Base-by-base conservation (phyloP, 306 rosid species). In the Cicer arietinum region DNA sequence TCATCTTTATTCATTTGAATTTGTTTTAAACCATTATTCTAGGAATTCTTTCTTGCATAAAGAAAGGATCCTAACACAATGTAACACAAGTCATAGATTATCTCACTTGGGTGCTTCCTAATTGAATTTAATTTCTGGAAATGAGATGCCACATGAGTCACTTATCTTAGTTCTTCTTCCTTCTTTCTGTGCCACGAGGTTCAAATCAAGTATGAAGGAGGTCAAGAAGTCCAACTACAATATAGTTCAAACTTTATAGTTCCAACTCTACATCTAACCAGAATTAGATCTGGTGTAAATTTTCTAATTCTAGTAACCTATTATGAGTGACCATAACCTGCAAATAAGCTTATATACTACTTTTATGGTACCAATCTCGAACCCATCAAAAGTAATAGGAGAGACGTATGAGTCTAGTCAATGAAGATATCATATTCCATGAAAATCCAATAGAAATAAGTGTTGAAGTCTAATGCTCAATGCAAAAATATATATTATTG, bases 281-380 rank as follows among this genome's bases (percentile, higher is more conserved):
- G 13, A 69, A 25, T 47, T 70, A 66, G 67, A 8, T 41, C 47
- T 47, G 5, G 6, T 46, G 30, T 39, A 11, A 2, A 13, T 4
- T 67, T 65, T 57, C 17, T 8, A 77, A 68, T 77, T 67, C 40
- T 67, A 74, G 30, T 30, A 80, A 39, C 70, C 64, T 20, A 58
- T 47, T 50, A 37, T 20, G 71, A 74, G 42, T 40, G 63, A 51
- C 12, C 16, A 35, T 10, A 10, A n/a, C 73, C 67, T 12, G 76
- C 42, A 80, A 75, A 57, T 64, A 70, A 63, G 65, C 78, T 52
- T 81, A 46, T 50, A 42, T 50, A 12, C 57, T 61, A 65, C 42
- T 30, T 30, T 30, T 30, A 30, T 30, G 5, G 37, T 30, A 30
- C 6, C 37, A 30, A 30, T 30, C 37, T 30, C 37, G 4, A 30